phyloP scores from a whole-genome alignment of 116 monocot species.

The Trichopus zeylanicus region DNA sequence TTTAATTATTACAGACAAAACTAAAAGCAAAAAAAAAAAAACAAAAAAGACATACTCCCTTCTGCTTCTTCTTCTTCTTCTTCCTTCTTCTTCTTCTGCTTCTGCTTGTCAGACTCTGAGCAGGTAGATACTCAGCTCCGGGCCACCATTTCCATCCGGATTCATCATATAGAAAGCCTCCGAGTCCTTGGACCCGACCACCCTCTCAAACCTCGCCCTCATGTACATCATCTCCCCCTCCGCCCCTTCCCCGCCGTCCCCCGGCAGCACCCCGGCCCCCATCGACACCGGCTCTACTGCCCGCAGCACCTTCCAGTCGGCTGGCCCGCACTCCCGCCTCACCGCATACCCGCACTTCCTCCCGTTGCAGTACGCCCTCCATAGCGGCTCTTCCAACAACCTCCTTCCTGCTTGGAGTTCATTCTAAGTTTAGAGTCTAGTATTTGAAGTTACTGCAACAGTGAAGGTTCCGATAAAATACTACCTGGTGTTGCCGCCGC shows the following conservation, averaged over 20 bases:
- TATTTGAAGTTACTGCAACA: too few relatives aligned
- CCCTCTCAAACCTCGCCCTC: slow-evolving; percentile 43
- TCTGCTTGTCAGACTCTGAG: slow-evolving; percentile 25
- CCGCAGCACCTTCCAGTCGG: slow-evolving; percentile 27
- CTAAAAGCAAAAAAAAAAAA: too few relatives aligned
- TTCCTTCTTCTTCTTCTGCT: too few relatives aligned
- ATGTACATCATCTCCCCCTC: slow-evolving; percentile 47
- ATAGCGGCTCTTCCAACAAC: slow-evolving; percentile 29
- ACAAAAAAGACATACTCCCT: too few relatives aligned
- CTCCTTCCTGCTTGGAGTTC: background rate
- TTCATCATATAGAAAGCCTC: slow-evolving; percentile 47
- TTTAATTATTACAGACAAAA: too few relatives aligned
- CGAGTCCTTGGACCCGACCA: slow-evolving; percentile 38
- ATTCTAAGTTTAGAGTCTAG: too few relatives aligned
- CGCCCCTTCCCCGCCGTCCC: slow-evolving; percentile 2
- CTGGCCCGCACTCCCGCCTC: slow-evolving; percentile 23
- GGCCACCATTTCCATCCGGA: slow-evolving; percentile 27
- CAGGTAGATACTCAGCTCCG: slow-evolving; percentile 39
- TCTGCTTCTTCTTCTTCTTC: too few relatives aligned
- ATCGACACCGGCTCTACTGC: slow-evolving; percentile 40
- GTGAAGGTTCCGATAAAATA: too few relatives aligned
- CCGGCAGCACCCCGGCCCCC: slow-evolving; percentile 53
- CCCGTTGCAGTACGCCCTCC: slow-evolving; percentile 50
- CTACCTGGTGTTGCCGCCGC: too few relatives aligned
- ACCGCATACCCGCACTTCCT: slow-evolving; percentile 33